A percentile compares a stretch with the other conserved stretches of the same genome.
phyloP scores from a whole-genome alignment of 805 yeast genomes.

The Candida krabiensis region DNA sequence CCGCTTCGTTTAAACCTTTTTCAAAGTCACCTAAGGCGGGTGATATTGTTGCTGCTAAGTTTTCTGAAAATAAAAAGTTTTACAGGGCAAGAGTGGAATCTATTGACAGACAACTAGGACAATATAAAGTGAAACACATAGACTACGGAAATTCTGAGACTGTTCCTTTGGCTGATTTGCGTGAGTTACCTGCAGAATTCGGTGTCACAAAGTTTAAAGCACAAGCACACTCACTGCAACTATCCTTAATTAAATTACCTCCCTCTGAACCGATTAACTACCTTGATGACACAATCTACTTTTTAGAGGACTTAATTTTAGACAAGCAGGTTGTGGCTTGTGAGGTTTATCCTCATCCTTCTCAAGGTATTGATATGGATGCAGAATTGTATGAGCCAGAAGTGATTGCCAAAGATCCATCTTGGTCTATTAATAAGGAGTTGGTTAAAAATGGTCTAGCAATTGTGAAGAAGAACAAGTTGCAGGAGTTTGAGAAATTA shows the following conservation, averaged over 20 bases:
- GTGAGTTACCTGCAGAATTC: slow-evolving; percentile 55
- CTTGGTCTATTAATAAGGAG: slow-evolving; percentile 59
- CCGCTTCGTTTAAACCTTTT: slow-evolving; percentile 36
- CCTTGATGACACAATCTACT: slow-evolving; percentile 51
- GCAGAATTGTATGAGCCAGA: slow-evolving; percentile 58
- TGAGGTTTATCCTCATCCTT: slow-evolving; percentile 41
- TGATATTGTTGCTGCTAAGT: slow-evolving; percentile 56
- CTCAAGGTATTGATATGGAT: slow-evolving; percentile 45
- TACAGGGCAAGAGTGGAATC: slow-evolving; percentile 57
- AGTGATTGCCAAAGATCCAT: slow-evolving; percentile 51
- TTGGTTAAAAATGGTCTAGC: slow-evolving; percentile 62
- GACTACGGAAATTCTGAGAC: slow-evolving; percentile 60
- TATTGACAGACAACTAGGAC: slow-evolving; percentile 43
- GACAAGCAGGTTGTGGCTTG: slow-evolving; percentile 57
- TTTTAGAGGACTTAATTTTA: slow-evolving; percentile 51
- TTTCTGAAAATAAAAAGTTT: slow-evolving; percentile 51
- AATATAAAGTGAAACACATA: slow-evolving; percentile 53
- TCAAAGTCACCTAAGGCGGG: slow-evolving; percentile 46
- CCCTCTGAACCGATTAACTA: slow-evolving; percentile 57
- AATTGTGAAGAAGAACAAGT: slow-evolving; percentile 43
- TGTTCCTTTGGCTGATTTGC: slow-evolving; percentile 44
- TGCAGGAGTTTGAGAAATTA: slow-evolving; percentile 36
- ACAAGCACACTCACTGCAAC: slow-evolving; percentile 55
- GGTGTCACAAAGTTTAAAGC: slow-evolving; percentile 40
- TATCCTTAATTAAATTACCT: slow-evolving; percentile 57